Percentiles rank a stretch among this genome's conserved stretches.
Conservation (phyloP, 345 rosid species). For the Clausena lansium region DNA sequence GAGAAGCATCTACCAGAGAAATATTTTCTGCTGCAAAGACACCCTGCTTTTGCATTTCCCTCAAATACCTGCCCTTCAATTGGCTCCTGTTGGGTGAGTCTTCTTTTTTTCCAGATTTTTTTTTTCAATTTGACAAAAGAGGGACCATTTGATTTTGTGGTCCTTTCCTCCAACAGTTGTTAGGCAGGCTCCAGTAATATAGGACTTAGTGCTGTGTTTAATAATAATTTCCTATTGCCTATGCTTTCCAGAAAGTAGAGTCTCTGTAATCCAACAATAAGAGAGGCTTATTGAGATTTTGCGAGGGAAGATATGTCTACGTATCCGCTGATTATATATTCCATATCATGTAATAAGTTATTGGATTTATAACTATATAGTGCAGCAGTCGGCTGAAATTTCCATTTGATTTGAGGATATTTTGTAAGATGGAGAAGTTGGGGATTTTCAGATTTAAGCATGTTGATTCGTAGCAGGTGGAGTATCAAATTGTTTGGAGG, state of each 20-base stretch:
- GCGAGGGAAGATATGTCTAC: slow-evolving; percentile 12
- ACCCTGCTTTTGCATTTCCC: not conserved
- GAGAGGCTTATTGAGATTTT: not conserved
- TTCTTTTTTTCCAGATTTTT: not conserved
- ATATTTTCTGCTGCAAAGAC: slow-evolving; percentile 18
- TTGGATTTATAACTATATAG: not conserved
- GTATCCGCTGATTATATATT: not conserved
- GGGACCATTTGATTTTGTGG: slow-evolving; percentile 3
- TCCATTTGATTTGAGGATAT: not conserved
- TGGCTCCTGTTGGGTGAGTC: not conserved
- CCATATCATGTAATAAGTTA: not conserved
- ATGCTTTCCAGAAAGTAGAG: slow-evolving; percentile 9
- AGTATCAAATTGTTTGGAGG: not conserved
- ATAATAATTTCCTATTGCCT: not conserved
- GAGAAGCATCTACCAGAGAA: slow-evolving; percentile 15
- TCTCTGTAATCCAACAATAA: not conserved
- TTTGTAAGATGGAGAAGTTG: not conserved
- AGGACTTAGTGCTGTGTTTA: slow-evolving; percentile 17
- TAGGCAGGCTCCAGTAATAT: slow-evolving; percentile 8
- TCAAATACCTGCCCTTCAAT: not conserved
- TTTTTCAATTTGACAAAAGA: not conserved
- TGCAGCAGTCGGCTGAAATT: not conserved
- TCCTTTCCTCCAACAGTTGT: slow-evolving; percentile 14
- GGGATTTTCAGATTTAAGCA: not conserved
- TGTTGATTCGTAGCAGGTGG: not conserved